Evolutionary conservation across 176 grass and related monocot species (phyloP).

Genomic region (Guadua angustifolia): DNA sequence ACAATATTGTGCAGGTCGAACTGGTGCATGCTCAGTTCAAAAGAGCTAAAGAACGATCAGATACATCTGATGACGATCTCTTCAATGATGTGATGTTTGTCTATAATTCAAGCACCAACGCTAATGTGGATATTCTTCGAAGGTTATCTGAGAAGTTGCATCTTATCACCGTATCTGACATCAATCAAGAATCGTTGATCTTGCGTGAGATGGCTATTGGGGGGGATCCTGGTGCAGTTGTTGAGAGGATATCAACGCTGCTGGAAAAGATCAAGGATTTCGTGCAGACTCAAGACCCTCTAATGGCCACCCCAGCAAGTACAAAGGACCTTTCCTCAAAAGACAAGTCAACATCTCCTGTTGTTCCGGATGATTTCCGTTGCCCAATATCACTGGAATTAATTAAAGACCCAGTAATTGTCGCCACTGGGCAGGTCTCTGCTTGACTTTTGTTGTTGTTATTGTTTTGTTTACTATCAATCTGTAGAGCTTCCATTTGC

Average conservation of each 20-base stretch:
- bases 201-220: conserved; percentile 76
- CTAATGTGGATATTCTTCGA: conserved; percentile 53
- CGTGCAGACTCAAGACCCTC: conserved; percentile 67
- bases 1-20: conserved; percentile 66
- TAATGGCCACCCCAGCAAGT: conserved; percentile 44
- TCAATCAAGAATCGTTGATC: conserved; percentile 83
- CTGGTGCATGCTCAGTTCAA: conserved; percentile 85
- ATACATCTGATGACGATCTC: conserved; percentile 69
- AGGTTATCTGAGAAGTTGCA: conserved; percentile 83
- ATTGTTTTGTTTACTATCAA: conserved; percentile 6
- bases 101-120: conserved; percentile 58
- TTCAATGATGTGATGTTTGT: conserved; percentile 74
- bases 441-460: not conserved
- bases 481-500: conserved; percentile 30
- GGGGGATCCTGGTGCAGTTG: conserved; percentile 63
- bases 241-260: conserved; percentile 72
- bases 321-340: conserved; percentile 34
- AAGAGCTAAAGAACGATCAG: conserved; percentile 89
- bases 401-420: conserved; percentile 95
- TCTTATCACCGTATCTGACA: conserved; percentile 73
- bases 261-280: conserved; percentile 94
- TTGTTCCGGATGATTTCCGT: conserved; percentile 85
- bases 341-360: conserved; percentile 48
- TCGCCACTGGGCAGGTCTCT: conserved; percentile 85
- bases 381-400: conserved; percentile 89